Base-by-base conservation (phyloP, 176 grass and related monocot species). In the Oryza meyeriana region DNA sequence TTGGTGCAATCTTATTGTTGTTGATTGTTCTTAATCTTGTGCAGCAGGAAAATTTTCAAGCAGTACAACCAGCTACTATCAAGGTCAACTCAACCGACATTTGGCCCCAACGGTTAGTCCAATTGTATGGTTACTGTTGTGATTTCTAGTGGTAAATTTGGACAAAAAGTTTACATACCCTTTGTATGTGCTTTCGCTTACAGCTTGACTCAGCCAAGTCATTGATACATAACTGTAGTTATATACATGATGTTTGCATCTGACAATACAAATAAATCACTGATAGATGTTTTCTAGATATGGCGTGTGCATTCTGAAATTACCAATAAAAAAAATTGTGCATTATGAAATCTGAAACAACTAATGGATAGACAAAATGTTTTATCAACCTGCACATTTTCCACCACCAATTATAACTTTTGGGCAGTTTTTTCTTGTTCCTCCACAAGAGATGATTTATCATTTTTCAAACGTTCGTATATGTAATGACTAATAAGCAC, bases 21-120 rank as follows among this genome's bases (percentile, higher is more conserved):
- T 8, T 83, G 1, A 26, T 80, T 62, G 11, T 8, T 65, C 6
- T 8, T 63, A 12, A 25, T 32, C 79, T 30, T 71, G 2, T 83
- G 40, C 62, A 66, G 71, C 80, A 85, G 72, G 66, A 48, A 86
- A 74, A 12, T 77, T 79, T 10, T 6, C 32, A 17, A 61, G 13
- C 74, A 77, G 78, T 24, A 16, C 25, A 47, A 34, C 30, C 72
- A 61, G 12, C 26, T 87, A 77, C 27, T 67, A 77, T 44, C 80
- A 18, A 52, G 71, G 61, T 66, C 84, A 64, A 41, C 35, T 48
- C 11, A 57, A 4, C 17, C 45, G 28, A 12, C 74, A 69, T 80
- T 84, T 27, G 1, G 22, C 41, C 18, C 76, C 76, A 41, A 12
- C 26, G 71, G 66, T 89, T 30, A 87, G 84, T 73, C 74, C 33